Percentiles rank a stretch among this genome's conserved stretches.
phyloP scores from a whole-genome alignment of 202 grass and related monocot species.

The Musa balbisiana region DNA sequence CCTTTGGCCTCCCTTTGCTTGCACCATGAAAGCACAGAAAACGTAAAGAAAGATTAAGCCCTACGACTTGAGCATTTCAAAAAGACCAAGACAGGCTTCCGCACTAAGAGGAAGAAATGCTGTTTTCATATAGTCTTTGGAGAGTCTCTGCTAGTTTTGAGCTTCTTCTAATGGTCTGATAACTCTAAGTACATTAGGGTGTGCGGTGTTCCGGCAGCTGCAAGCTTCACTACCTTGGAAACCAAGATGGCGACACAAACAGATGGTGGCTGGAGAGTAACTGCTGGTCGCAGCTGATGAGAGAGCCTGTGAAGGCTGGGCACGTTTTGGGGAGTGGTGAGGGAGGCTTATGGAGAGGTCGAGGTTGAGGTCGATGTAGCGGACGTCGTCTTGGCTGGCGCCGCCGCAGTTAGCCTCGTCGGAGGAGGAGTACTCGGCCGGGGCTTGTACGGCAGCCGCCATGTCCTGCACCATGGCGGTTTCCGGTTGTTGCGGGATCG shows the following conservation, averaged over 20 bases:
- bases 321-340: not conserved
- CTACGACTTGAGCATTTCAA: too few species aligned
- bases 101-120: too few species aligned
- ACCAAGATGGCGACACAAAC: not conserved
- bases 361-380: not conserved
- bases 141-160: too few species aligned
- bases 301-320: too few species aligned
- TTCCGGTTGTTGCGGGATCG: slow-evolving; percentile 1
- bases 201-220: not conserved
- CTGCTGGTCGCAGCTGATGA: too few species aligned
- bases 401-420: not conserved
- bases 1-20: too few species aligned
- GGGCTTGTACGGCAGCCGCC: too few species aligned
- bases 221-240: not conserved
- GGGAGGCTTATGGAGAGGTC: not conserved
- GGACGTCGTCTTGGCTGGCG: not conserved
- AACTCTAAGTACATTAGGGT: not conserved
- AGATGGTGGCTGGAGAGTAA: not conserved
- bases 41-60: too few species aligned
- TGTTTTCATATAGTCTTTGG: too few species aligned
- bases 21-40: too few species aligned
- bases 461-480: too few species aligned
- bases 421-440: not conserved
- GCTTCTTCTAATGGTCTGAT: not conserved
- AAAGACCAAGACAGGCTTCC: too few species aligned